Percentiles rank a stretch among this genome's conserved stretches.
These are phyloP conservation scores for Cryptococcus wingfieldii DNA, from an alignment of 1,284 basidiomycete genomes.

Conservation along the genomic window DNA sequence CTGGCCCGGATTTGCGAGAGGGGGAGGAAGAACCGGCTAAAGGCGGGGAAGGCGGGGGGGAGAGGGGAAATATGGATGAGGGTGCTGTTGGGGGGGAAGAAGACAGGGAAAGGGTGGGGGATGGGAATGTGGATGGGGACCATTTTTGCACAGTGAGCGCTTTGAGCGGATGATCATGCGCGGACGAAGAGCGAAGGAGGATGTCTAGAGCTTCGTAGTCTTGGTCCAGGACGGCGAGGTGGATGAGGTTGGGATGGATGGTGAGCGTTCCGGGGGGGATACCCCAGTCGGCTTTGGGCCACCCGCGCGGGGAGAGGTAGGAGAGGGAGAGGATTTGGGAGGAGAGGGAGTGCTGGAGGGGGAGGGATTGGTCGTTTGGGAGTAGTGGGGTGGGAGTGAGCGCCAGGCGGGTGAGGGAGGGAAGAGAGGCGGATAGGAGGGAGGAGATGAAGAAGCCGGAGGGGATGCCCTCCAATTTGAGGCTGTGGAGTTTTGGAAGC, in stretches of 20 bases:
- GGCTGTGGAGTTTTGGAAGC: slow-evolving; percentile 59
- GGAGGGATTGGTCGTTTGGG: slow-evolving; percentile 51
- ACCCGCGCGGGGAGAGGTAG: slow-evolving; percentile 59
- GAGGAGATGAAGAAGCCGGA: slow-evolving; percentile 61
- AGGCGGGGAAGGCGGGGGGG: not conserved
- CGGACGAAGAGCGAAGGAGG: slow-evolving; percentile 1
- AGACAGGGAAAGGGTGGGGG: not conserved
- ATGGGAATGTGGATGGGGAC: slow-evolving; percentile 5
- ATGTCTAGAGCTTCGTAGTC: slow-evolving; percentile 14
- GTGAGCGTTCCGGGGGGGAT: slow-evolving; percentile 15
- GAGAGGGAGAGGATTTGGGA: slow-evolving; percentile 59
- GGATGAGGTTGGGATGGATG: slow-evolving; percentile 43
- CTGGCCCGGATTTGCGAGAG: not conserved
- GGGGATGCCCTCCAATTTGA: slow-evolving; percentile 65
- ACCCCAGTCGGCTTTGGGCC: slow-evolving; percentile 53
- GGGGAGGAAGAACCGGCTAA: not conserved
- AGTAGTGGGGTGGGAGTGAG: slow-evolving; percentile 59
- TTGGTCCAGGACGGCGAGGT: slow-evolving; percentile 31
- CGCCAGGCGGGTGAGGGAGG: slow-evolving; percentile 62
- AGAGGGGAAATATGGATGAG: not conserved
- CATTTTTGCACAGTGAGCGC: slow-evolving; percentile 62
- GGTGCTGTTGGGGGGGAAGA: not conserved
- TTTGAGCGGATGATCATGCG: slow-evolving; percentile 53
- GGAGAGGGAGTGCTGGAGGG: slow-evolving; percentile 65
- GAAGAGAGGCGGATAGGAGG: slow-evolving; percentile 61